Conservation (phyloP, 257 asterid genomes). For the Primulina tabacum region DNA sequence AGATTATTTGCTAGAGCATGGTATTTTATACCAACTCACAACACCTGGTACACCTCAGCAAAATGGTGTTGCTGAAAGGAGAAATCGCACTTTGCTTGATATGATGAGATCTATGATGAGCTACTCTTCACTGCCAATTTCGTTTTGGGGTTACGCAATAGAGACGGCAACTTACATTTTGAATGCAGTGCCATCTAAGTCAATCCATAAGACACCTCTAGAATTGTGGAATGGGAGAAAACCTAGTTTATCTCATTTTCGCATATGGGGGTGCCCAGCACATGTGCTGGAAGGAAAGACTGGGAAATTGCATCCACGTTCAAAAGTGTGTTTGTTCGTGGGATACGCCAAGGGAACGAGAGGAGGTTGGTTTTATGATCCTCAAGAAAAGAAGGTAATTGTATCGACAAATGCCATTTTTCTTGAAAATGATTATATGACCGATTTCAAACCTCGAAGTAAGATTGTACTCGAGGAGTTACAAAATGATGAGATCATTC, state of each 20-base stretch:
- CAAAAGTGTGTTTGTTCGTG: background rate
- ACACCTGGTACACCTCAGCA: background rate
- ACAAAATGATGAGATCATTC: background rate
- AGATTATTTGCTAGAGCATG: background rate
- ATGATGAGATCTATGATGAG: slow-evolving; percentile 3
- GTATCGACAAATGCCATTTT: background rate
- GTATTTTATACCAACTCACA: background rate
- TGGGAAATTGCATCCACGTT: background rate
- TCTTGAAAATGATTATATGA: background rate
- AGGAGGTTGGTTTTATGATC: background rate
- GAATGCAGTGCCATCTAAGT: background rate
- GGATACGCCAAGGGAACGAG: background rate
- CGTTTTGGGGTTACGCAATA: background rate
- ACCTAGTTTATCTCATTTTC: background rate
- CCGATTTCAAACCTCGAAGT: background rate
- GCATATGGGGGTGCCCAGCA: slow-evolving; percentile 5
- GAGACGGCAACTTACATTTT: background rate
- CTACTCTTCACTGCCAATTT: background rate
- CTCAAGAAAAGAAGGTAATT: background rate
- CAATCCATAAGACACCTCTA: background rate
- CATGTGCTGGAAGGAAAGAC: background rate
- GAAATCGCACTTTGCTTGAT: background rate
- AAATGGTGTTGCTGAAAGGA: background rate
- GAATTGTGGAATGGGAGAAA: slow-evolving; percentile 3
- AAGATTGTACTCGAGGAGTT: background rate